phyloP scores from a whole-genome alignment of 495 filamentous ascomycete species.

The Penicillium odoratum region DNA sequence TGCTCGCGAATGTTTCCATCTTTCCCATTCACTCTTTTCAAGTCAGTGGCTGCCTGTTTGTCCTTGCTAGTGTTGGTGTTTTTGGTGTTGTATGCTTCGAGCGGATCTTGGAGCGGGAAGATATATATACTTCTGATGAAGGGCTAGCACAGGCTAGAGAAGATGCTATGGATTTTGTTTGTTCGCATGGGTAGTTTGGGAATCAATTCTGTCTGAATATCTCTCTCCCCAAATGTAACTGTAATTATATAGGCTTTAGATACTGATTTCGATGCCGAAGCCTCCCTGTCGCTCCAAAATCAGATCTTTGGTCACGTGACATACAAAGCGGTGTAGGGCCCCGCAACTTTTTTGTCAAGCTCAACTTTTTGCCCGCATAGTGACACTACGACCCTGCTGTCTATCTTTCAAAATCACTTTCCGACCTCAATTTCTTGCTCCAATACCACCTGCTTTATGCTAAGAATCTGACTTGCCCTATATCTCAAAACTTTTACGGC shows the following conservation, averaged over 20 bases:
- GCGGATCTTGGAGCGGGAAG: slow-evolving; percentile 6
- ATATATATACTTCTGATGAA: slow-evolving; percentile 24
- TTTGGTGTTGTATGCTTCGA: slow-evolving; percentile 10
- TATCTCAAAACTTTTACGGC: slow-evolving; percentile 6
- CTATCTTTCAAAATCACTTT: background rate
- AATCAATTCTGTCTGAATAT: slow-evolving; percentile 20
- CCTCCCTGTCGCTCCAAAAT: background rate
- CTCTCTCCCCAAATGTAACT: background rate
- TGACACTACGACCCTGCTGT: background rate
- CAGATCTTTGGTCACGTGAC: background rate
- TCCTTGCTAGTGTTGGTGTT: slow-evolving; percentile 12
- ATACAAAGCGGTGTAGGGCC: slow-evolving; percentile 19
- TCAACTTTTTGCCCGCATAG: slow-evolving; percentile 24
- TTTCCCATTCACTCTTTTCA: slow-evolving; percentile 27
- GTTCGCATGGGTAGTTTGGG: slow-evolving; percentile 20
- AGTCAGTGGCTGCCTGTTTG: slow-evolving; percentile 22
- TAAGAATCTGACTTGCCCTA: background rate
- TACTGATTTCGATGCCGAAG: background rate
- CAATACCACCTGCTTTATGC: background rate
- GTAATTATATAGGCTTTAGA: background rate
- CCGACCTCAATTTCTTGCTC: slow-evolving; percentile 7
- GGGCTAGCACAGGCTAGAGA: slow-evolving; percentile 15
- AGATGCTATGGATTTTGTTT: slow-evolving; percentile 20
- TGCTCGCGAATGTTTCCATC: slow-evolving; percentile 18
- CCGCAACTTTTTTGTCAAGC: slow-evolving; percentile 30